Evolutionary conservation across 2,329 filamentous ascomycete species (phyloP).

Genomic region (Aureobasidium mangrovei): DNA sequence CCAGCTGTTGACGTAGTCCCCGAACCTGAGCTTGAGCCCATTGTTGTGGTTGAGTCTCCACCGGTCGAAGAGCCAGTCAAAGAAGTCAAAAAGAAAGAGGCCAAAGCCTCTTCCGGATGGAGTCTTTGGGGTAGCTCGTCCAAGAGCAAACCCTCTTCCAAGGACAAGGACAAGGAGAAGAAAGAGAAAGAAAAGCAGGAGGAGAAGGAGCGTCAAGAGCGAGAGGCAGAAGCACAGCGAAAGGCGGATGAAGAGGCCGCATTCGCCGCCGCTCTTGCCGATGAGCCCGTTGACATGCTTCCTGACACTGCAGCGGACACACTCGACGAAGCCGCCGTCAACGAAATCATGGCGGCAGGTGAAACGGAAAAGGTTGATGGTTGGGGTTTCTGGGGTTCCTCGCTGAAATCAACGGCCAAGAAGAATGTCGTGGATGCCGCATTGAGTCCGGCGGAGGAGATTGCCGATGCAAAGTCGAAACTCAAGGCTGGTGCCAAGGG

Average conservation of each 20-base stretch:
- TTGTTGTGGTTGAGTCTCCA: neutral
- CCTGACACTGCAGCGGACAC: conserved; percentile 18
- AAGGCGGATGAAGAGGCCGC: conserved; percentile 27
- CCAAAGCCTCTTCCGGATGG: conserved; percentile 26
- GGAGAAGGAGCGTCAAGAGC: conserved; percentile 30
- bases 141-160: conserved; percentile 28
- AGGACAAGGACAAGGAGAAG: conserved; percentile 30
- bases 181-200: conserved; percentile 37
- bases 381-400: conserved; percentile 38
- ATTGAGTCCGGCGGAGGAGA: conserved; percentile 37
- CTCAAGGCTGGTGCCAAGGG: conserved; percentile 34
- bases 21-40: conserved; percentile 13
- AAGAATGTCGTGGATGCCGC: conserved; percentile 34
- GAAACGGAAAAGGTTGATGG: conserved; percentile 27
- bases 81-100: conserved; percentile 33
- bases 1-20: neutral
- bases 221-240: conserved; percentile 25
- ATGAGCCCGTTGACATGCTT: conserved; percentile 28
- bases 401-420: conserved; percentile 37
- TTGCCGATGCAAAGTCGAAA: conserved; percentile 33
- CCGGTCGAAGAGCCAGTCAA: conserved; percentile 18
- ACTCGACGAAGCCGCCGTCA: conserved; percentile 20
- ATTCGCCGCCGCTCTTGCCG: conserved; percentile 28
- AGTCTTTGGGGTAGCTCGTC: conserved; percentile 25
- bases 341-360: conserved; percentile 17